Evolutionary conservation across 176 grass and related monocot genomes (phyloP), one percentile per base, ranked within the genome.

Genomic region (Phyllostachys edulis): DNA sequence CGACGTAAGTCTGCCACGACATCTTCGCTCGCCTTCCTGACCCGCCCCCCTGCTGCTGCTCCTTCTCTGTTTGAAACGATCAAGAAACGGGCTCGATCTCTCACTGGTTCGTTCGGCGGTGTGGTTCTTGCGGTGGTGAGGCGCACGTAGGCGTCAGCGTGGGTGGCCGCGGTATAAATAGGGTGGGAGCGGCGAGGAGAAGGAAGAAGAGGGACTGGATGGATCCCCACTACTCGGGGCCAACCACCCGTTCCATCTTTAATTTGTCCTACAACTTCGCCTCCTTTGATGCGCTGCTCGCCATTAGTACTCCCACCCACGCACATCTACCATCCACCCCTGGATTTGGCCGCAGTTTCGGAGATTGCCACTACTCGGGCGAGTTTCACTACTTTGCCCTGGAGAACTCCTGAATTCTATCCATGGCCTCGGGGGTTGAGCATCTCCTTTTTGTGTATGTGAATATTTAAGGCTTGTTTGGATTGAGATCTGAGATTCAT

Each of bases 1-100:
- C 93, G n/a, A 95, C 88, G 83, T 92, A 95, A 9, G 61, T 57
- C 84, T 95, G 93, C 93, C 93, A 95, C 88, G 93, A 92, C 93
- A 95, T 95, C 78, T 83, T 86, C 40, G 54, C 24, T 26, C 9
- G 62, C 56, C 46, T 29, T 67, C 38, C 63, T 54, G 50, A 6
- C 14, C 69, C 9, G 18, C 34, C 40, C 4, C 4, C 8, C 46
- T 6, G 29, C 64, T 56, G 3, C 52, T 38, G 7, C 37, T 65
- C 10, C 65, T 60, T 20, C 16, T 42, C 21, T 40, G 4, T 10
- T 16, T 12, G 26, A n/a, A 38, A 6, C 18, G 65, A 45, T 63
- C 34, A 56, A 38, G 62, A 38, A 80, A 51, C 44, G 32, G 73
- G 18, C 36, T 80, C 7, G 62, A 5, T 39, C 73, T 17, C 24